Percentiles rank a stretch among this genome's conserved stretches.
phyloP scores from a whole-genome alignment of 2,329 filamentous ascomycete genomes.

The Colletotrichum gigasporum region DNA sequence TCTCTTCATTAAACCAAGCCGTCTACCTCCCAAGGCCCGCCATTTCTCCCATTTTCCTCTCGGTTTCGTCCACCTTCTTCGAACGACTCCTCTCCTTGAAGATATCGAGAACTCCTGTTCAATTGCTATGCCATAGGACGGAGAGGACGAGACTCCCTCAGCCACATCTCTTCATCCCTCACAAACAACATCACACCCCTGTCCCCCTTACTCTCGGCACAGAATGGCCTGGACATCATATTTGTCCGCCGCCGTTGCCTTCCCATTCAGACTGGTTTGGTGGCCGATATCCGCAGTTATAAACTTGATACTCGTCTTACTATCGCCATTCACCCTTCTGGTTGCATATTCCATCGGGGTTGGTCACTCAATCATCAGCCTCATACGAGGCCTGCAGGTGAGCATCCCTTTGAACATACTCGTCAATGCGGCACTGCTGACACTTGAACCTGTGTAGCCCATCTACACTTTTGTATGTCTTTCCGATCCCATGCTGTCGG shows the following conservation, averaged over 20 bases:
- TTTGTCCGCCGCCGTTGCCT: constrained; percentile 33
- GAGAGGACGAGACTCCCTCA: background rate
- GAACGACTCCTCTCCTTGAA: background rate
- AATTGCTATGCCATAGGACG: background rate
- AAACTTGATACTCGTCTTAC: constrained; percentile 40
- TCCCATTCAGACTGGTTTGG: constrained; percentile 43
- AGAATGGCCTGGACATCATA: constrained; percentile 22
- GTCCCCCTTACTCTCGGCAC: background rate
- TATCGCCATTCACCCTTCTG: constrained; percentile 49
- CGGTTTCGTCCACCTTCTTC: background rate
- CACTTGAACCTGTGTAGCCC: constrained; percentile 40
- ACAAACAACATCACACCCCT: background rate
- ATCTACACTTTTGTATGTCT: constrained; percentile 53
- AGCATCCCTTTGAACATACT: constrained; percentile 31
- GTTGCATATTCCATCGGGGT: constrained; percentile 38
- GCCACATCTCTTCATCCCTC: background rate
- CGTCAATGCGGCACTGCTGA: background rate
- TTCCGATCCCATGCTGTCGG: background rate
- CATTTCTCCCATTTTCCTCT: background rate
- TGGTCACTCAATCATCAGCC: constrained; percentile 36
- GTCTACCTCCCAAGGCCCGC: too few species aligned
- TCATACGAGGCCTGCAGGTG: constrained; percentile 48
- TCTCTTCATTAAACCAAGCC: too few species aligned
- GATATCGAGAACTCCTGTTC: background rate
- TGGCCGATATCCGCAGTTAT: constrained; percentile 38